phyloP scores from a whole-genome alignment of 1,284 basidiomycete genomes.

The Waitea zeae region DNA sequence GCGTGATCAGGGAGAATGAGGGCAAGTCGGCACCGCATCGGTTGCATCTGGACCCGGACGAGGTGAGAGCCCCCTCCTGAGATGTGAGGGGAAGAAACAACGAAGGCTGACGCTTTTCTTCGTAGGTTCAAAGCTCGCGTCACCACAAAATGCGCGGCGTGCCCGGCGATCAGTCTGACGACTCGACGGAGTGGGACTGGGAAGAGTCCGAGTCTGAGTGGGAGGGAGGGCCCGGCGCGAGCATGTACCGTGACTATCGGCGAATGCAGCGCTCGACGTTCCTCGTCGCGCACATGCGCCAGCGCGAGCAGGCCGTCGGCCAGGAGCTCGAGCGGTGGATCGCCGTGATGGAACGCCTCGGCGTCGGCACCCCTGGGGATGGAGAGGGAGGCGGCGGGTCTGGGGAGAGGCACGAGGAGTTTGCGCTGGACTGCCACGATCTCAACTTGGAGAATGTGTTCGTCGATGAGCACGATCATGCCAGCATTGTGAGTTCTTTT shows the following conservation, averaged over 20 bases:
- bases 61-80: constrained; percentile 22
- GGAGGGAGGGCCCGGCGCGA: constrained; percentile 47
- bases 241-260: constrained; percentile 64
- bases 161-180: constrained; percentile 50
- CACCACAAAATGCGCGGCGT: constrained; percentile 48
- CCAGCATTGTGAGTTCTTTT: constrained; percentile 40
- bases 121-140: constrained; percentile 27
- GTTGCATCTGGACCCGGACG: constrained; percentile 61
- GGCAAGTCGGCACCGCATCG: constrained; percentile 55
- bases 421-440: constrained; percentile 64
- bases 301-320: constrained; percentile 41
- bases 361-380: constrained; percentile 10
- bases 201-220: constrained; percentile 63
- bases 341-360: constrained; percentile 41
- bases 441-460: constrained; percentile 68
- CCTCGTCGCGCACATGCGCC: constrained; percentile 44
- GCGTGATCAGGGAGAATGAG: constrained; percentile 55
- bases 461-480: constrained; percentile 47
- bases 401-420: constrained; percentile 26
- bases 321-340: constrained; percentile 56
- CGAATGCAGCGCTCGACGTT: constrained; percentile 63
- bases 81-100: too few species aligned
- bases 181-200: constrained; percentile 54
- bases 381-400: constrained; percentile 10
- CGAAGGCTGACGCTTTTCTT: background rate